Evolutionary conservation across 2,329 filamentous ascomycete genomes (phyloP).

Genomic region (Colletotrichum sidae): DNA sequence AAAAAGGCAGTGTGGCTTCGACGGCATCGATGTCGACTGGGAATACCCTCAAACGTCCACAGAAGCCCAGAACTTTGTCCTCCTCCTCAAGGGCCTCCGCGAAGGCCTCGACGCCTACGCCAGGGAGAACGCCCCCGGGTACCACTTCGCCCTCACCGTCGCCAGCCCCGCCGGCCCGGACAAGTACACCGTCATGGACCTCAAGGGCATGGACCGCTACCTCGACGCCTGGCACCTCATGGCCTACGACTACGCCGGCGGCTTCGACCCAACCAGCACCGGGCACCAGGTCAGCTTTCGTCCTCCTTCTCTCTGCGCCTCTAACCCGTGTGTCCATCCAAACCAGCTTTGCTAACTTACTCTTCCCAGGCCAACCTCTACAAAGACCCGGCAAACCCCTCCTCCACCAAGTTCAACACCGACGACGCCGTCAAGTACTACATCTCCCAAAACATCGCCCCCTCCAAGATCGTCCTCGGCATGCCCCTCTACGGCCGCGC

Average conservation of each 20-base stretch:
- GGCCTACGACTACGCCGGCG: slow-evolving; percentile 78
- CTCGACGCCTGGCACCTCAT: slow-evolving; percentile 72
- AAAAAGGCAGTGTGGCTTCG: slow-evolving; percentile 70
- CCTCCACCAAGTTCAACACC: slow-evolving; percentile 76
- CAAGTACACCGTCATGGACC: slow-evolving; percentile 63
- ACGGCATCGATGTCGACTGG: slow-evolving; percentile 69
- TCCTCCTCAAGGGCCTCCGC: slow-evolving; percentile 56
- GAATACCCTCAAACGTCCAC: slow-evolving; percentile 58
- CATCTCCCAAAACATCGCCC: slow-evolving; percentile 65
- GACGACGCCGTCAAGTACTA: slow-evolving; percentile 75
- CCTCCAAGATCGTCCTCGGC: slow-evolving; percentile 78
- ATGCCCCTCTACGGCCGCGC: slow-evolving; percentile 85
- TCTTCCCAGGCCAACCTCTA: slow-evolving; percentile 76
- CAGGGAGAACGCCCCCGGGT: slow-evolving; percentile 50
- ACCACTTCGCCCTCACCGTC: slow-evolving; percentile 64
- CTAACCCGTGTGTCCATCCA: too few species aligned
- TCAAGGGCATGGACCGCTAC: slow-evolving; percentile 66
- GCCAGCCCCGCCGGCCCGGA: slow-evolving; percentile 60
- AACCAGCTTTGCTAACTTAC: too few species aligned
- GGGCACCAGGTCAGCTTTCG: too few species aligned
- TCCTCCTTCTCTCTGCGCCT: too few species aligned
- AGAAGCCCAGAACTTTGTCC: slow-evolving; percentile 56
- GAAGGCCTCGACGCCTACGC: slow-evolving; percentile 57
- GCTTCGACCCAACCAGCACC: slow-evolving; percentile 65
- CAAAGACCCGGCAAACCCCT: slow-evolving; percentile 60